A percentile compares a stretch with the other conserved stretches of the same genome.
phyloP scores from a whole-genome alignment of 2,329 filamentous ascomycete species.

The Colletotrichum phormii region DNA sequence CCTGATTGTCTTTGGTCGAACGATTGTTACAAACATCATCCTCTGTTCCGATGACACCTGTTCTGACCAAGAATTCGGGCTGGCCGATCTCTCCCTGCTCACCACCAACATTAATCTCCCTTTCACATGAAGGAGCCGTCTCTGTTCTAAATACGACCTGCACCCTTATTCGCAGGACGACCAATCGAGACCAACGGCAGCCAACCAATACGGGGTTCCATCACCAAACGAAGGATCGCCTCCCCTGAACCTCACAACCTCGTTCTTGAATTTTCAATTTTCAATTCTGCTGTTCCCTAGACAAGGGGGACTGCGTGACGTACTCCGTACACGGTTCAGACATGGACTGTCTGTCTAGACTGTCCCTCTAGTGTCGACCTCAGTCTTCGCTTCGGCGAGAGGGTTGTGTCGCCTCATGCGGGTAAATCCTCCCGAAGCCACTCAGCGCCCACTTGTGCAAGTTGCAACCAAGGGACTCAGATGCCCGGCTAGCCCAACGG shows the following conservation, averaged over 20 bases:
- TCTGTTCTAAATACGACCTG: not conserved
- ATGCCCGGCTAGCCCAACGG: not conserved
- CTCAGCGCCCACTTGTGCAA: not conserved
- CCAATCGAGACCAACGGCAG: not conserved
- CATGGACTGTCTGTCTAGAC: not conserved
- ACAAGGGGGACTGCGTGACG: not conserved
- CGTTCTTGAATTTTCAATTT: not conserved
- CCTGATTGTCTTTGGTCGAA: not conserved
- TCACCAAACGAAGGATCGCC: slow-evolving; percentile 4
- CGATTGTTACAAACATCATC: not conserved
- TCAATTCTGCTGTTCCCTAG: not conserved
- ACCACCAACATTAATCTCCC: no score
- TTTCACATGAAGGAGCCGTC: not conserved
- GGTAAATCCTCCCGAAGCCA: slow-evolving; percentile 17
- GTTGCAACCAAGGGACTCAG: not conserved
- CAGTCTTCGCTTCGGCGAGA: not conserved
- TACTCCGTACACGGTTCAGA: not conserved
- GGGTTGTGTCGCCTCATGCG: not conserved
- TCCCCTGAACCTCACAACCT: not conserved
- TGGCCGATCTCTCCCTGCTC: not conserved
- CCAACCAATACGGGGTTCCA: slow-evolving; percentile 2
- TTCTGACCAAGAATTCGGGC: not conserved
- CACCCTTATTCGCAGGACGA: not conserved
- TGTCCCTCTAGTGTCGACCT: not conserved
- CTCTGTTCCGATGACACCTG: not conserved